These are phyloP conservation scores for Carex arenaria DNA, from an alignment of 202 grass and related monocot genomes.

Conservation along the genomic window DNA sequence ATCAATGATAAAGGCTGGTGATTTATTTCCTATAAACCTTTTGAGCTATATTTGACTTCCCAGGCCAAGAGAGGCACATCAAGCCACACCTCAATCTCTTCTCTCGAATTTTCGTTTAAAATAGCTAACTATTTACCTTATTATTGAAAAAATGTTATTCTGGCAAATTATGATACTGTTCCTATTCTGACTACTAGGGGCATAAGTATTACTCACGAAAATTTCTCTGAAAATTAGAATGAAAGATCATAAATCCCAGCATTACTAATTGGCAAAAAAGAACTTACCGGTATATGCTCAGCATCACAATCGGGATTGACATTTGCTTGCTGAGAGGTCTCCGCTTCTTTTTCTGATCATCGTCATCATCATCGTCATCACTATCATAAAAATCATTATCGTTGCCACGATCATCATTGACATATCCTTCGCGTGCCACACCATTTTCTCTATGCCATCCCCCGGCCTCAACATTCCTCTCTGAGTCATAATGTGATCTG, in stretches of 20 bases:
- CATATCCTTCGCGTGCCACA: neutral
- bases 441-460: constrained; percentile 19
- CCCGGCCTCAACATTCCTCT: neutral
- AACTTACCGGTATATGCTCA: constrained; percentile 19
- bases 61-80: too few species aligned
- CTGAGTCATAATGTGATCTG: constrained; percentile 8
- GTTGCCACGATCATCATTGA: neutral
- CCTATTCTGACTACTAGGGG: too few species aligned
- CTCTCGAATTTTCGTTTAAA: too few species aligned
- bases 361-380: neutral
- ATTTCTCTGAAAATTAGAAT: neutral
- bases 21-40: too few species aligned
- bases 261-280: neutral
- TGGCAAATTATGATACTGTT: too few species aligned
- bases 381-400: constrained; percentile 4
- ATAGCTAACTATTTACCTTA: too few species aligned
- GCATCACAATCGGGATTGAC: constrained; percentile 12
- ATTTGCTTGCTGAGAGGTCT: neutral
- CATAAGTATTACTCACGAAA: too few species aligned
- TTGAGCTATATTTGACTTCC: too few species aligned
- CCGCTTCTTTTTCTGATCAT: neutral
- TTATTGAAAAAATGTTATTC: too few species aligned
- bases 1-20: too few species aligned
- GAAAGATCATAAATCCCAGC: neutral
- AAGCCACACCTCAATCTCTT: too few species aligned